These are phyloP conservation scores for Kuraishia floccosa DNA, from an alignment of 805 yeast species.

Conservation along the genomic window DNA sequence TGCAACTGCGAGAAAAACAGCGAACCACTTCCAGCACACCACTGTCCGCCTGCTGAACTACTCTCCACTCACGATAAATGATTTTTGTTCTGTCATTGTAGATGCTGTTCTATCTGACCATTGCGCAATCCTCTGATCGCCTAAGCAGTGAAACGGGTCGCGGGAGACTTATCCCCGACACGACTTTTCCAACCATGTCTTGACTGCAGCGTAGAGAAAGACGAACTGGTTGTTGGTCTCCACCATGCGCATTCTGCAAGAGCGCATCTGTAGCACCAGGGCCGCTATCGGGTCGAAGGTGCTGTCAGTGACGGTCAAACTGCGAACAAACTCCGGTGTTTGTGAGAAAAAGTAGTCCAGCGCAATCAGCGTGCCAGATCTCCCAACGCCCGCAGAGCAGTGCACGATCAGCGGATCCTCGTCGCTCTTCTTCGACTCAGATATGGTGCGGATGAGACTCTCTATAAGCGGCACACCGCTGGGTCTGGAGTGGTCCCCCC, in stretches of 20 bases:
- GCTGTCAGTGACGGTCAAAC: neutral
- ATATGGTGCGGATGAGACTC: constrained; percentile 9
- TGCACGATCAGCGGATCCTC: constrained; percentile 18
- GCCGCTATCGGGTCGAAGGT: constrained; percentile 27
- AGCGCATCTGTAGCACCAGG: constrained; percentile 31
- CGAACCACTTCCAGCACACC: neutral
- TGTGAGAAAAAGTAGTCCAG: constrained; percentile 22
- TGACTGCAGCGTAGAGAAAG: constrained; percentile 31
- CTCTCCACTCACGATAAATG: constrained; percentile 17
- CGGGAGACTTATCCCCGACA: too few relatives aligned
- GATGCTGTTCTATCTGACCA: too few relatives aligned
- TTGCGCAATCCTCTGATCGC: too few relatives aligned
- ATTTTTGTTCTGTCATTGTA: constrained; percentile 13
- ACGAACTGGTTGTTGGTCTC: constrained; percentile 38
- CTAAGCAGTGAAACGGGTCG: too few relatives aligned
- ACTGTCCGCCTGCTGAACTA: neutral
- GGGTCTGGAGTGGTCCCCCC: constrained; percentile 35
- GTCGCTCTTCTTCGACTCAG: neutral
- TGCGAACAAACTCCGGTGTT: neutral
- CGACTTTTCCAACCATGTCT: too few relatives aligned
- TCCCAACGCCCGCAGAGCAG: constrained; percentile 38
- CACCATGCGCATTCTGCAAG: constrained; percentile 42
- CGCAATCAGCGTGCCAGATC: constrained; percentile 29
- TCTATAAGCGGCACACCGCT: constrained; percentile 18
- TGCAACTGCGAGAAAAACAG: too few relatives aligned